Conservation (phyloP, 1,284 basidiomycete species). For the Rhodotorula sp. region DNA sequence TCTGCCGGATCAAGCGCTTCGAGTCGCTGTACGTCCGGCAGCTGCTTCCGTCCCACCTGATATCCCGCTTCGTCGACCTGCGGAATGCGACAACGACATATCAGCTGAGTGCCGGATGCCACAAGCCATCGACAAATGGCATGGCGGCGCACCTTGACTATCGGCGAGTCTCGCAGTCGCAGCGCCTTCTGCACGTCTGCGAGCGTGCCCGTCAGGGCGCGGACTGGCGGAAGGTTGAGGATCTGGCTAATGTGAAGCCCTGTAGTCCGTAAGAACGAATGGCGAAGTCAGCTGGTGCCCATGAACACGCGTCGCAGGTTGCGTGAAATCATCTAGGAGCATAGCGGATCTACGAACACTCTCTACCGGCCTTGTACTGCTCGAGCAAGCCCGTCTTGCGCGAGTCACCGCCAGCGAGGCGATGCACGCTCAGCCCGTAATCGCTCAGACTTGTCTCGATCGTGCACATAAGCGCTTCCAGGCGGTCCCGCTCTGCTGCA, state of each 20-base stretch:
- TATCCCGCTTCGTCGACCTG: conserved; percentile 38
- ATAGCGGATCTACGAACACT: neutral
- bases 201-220: conserved; percentile 25
- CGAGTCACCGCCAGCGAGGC: neutral
- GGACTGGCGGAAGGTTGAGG: conserved; percentile 20
- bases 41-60: conserved; percentile 20
- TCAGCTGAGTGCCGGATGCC: neutral
- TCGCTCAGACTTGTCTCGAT: conserved; percentile 27
- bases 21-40: conserved; percentile 25
- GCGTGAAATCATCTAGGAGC: neutral
- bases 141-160: conserved; percentile 31
- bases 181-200: conserved; percentile 40
- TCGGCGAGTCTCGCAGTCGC: conserved; percentile 2
- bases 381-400: conserved; percentile 6
- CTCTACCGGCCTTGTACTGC: neutral
- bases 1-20: conserved; percentile 17
- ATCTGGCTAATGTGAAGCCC: conserved; percentile 40
- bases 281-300: neutral
- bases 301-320: neutral
- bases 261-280: neutral
- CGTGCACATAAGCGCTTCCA: conserved; percentile 22
- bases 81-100: rapidly evolving
- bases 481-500: conserved; percentile 12
- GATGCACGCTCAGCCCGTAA: conserved; percentile 28
- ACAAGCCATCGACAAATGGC: no score